These are phyloP conservation scores for Chlamydomonas incerta DNA, from an alignment of 139 green algal species.

Conservation along the genomic window DNA sequence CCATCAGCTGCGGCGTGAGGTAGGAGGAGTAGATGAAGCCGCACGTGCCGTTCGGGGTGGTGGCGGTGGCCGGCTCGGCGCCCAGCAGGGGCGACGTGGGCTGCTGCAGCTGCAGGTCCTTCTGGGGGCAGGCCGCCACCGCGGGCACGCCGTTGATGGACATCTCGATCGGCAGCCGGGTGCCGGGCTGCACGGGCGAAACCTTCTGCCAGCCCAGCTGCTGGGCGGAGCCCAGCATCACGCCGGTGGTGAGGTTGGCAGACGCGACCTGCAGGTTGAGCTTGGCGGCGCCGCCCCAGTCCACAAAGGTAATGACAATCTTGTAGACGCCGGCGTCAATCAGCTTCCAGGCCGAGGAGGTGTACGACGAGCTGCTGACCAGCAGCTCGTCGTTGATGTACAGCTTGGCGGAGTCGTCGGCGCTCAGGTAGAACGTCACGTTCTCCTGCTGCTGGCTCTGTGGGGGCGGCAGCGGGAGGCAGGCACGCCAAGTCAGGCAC, in stretches of 20 bases:
- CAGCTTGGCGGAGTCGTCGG: constrained; percentile 4
- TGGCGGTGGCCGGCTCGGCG: background rate
- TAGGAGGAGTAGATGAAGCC: constrained; percentile 52
- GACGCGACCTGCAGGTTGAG: background rate
- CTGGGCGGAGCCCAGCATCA: no score
- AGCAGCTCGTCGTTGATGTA: constrained; percentile 30
- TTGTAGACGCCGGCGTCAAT: constrained; percentile 17
- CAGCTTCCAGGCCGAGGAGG: no score
- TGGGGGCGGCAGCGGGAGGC: background rate
- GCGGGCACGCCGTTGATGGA: constrained; percentile 47
- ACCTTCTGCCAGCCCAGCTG: constrained; percentile 24
- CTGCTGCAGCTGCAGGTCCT: background rate
- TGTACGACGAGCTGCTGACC: background rate
- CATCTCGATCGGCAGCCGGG: background rate
- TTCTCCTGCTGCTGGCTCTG: background rate
- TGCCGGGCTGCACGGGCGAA: background rate
- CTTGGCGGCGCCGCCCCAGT: background rate
- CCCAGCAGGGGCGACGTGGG: background rate
- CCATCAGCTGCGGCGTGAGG: constrained; percentile 38
- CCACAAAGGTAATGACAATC: constrained; percentile 19
- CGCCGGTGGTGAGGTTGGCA: background rate
- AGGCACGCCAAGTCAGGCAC: background rate
- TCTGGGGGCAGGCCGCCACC: background rate
- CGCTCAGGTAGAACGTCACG: background rate
- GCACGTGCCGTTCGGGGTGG: background rate